These are phyloP conservation scores for Gossypium lobatum DNA, from an alignment of 441 rosid genomes.

Conservation along the genomic window DNA sequence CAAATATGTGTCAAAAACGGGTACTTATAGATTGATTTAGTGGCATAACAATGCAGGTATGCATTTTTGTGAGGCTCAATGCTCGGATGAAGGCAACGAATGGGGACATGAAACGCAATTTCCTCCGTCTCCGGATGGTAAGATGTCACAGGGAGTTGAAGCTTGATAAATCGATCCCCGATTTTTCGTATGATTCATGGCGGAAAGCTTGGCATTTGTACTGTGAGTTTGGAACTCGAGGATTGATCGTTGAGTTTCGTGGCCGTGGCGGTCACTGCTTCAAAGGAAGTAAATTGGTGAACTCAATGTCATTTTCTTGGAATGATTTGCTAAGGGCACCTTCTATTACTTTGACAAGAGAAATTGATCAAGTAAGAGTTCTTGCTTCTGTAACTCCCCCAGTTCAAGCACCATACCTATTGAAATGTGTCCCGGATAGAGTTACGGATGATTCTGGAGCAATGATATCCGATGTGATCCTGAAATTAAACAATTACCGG, in stretches of 20 bases:
- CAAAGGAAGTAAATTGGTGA: slow-evolving; percentile 35
- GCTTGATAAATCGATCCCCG: slow-evolving; percentile 39
- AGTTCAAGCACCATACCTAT: slow-evolving; percentile 73
- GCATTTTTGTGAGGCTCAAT: slow-evolving; percentile 43
- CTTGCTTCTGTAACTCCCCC: slow-evolving; percentile 78
- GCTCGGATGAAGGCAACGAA: slow-evolving; percentile 25
- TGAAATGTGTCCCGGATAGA: slow-evolving; percentile 82
- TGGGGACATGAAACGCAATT: slow-evolving; percentile 25
- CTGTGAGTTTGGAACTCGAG: slow-evolving; percentile 77
- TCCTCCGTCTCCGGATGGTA: slow-evolving; percentile 46
- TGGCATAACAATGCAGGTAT: slow-evolving; percentile 36
- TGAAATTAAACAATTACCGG: slow-evolving; percentile 51
- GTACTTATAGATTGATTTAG: background rate
- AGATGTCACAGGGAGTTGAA: slow-evolving; percentile 73
- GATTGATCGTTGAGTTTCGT: slow-evolving; percentile 48
- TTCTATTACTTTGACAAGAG: slow-evolving; percentile 44
- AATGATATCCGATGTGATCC: slow-evolving; percentile 76
- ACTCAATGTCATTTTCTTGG: slow-evolving; percentile 45
- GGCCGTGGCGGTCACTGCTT: slow-evolving; percentile 34
- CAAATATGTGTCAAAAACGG: too few relatives aligned
- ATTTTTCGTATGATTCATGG: slow-evolving; percentile 50
- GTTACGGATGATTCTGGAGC: slow-evolving; percentile 91
- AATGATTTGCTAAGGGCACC: slow-evolving; percentile 69
- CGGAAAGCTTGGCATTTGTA: slow-evolving; percentile 56
- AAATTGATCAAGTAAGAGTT: slow-evolving; percentile 38